Evolutionary conservation across 192 early-diverging fungal species (phyloP).

Genomic region (Phlyctochytrium arcticum): DNA sequence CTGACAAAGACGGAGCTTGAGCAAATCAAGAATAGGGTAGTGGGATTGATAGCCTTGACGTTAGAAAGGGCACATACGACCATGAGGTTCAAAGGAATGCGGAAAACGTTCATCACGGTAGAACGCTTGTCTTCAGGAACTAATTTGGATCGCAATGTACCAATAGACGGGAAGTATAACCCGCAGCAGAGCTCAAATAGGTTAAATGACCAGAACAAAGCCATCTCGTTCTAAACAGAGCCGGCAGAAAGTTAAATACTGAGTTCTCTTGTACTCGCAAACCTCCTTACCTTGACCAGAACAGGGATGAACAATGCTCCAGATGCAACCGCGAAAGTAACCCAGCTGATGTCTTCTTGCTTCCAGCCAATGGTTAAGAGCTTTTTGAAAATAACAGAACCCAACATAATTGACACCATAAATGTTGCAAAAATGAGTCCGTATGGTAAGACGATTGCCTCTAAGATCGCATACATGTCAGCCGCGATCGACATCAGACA

Average conservation of each 20-base stretch:
- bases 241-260: not conserved
- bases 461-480: too few species aligned
- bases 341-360: conserved; percentile 18
- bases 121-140: conserved; percentile 45
- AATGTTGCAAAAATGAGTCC: conserved; percentile 47
- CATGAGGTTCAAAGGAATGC: conserved; percentile 49
- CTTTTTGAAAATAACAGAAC: conserved; percentile 32
- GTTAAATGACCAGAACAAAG: conserved; percentile 36
- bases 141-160: conserved; percentile 25
- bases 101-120: conserved; percentile 49
- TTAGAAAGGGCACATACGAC: conserved; percentile 38
- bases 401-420: conserved; percentile 52
- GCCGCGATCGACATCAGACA: too few species aligned
- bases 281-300: conserved; percentile 1
- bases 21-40: conserved; percentile 28
- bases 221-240: conserved; percentile 12
- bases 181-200: conserved; percentile 44
- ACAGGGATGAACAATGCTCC: conserved; percentile 15
- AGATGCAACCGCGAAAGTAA: conserved; percentile 21
- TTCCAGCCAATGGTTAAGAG: conserved; percentile 7
- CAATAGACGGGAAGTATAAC: conserved; percentile 47
- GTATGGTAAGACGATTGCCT: too few species aligned
- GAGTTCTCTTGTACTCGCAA: too few species aligned
- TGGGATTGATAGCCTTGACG: conserved; percentile 6
- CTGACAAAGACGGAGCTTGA: not conserved